Evolutionary conservation across 2,329 filamentous ascomycete species (phyloP).

Genomic region (Fusarium sp.): DNA sequence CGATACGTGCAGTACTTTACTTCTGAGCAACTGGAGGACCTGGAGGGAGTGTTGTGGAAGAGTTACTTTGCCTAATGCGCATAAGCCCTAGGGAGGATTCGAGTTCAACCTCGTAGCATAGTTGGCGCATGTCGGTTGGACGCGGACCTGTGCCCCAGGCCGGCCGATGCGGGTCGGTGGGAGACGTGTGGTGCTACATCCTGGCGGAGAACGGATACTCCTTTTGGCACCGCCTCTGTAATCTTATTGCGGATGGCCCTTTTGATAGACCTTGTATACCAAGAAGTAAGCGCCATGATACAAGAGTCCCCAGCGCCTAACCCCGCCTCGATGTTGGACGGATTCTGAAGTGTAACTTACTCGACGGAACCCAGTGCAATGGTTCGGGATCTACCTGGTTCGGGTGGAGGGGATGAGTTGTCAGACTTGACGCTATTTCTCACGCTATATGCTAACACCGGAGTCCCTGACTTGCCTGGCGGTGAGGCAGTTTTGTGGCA

Average conservation of each 20-base stretch:
- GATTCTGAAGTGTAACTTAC: neutral
- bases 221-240: slow-evolving; percentile 26
- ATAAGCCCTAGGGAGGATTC: neutral
- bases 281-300: slow-evolving; percentile 17
- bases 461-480: neutral
- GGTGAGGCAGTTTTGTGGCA: neutral
- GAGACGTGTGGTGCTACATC: neutral
- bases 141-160: neutral
- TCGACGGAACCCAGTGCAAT: neutral
- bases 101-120: slow-evolving; percentile 25
- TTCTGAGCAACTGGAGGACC: slow-evolving; percentile 89
- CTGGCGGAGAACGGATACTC: neutral
- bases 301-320: slow-evolving; percentile 6
- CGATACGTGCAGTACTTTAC: slow-evolving; percentile 76
- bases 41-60: slow-evolving; percentile 98
- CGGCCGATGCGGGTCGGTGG: neutral
- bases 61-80: slow-evolving; percentile 88
- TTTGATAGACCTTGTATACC: slow-evolving; percentile 41
- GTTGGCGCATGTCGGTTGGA: neutral
- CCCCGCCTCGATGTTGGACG: neutral
- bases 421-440: neutral
- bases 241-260: slow-evolving; percentile 16
- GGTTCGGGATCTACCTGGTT: neutral
- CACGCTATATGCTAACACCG: neutral
- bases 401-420: neutral